Base-by-base conservation (phyloP, 805 yeast species). In the Teunomyces lycoperdinae region DNA sequence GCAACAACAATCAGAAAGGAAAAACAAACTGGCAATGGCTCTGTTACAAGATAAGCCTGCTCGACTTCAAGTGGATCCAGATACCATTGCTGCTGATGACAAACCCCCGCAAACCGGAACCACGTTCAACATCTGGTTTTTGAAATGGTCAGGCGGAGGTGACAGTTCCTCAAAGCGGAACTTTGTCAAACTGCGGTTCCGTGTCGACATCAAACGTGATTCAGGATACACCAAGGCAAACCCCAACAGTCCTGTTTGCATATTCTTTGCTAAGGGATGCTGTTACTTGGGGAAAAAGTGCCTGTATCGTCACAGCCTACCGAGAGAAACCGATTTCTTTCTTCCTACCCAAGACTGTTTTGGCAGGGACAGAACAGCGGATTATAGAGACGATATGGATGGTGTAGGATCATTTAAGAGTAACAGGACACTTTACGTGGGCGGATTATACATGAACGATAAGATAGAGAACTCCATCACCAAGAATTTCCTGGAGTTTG, bases 301-400 rank as follows among this genome's bases (percentile, higher is more conserved):
- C 63, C 78, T 77, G 13, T 91, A 81, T 62, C 67, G 85, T 29
- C 99, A 92, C 63, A 71, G 96, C 45, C 61, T 87, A 5, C 98
- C 99, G 0, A 64, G 57, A 3, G 78, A 74, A 0, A 58, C 64
- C 5, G 97, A 91, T 58, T 64, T 72, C 33, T 73, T 73, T 41
- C 76, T 83, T 2, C 76, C 84, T 1, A 81, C 89, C 0, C 74
- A 81, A 24, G 99, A 92, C 66, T 91, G 97, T 59, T 92, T 92
- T 73, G 98, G 97, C 1, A 71, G 99, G 50, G 96, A 88, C 59
- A 89, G 87, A 63, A 85, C 85, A 52, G 74, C 86, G 1, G 86
- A 82, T 42, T 89, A 88, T 58, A 71, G 90, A 55, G 97, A 92
- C 54, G 98, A 92, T 66, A 90, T 90, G 97, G 82, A 86, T 27